A percentile compares a stretch with the other conserved stretches of the same genome.
Conservation (phyloP, 495 filamentous ascomycete genomes). For the Trichoderma gamsii region DNA sequence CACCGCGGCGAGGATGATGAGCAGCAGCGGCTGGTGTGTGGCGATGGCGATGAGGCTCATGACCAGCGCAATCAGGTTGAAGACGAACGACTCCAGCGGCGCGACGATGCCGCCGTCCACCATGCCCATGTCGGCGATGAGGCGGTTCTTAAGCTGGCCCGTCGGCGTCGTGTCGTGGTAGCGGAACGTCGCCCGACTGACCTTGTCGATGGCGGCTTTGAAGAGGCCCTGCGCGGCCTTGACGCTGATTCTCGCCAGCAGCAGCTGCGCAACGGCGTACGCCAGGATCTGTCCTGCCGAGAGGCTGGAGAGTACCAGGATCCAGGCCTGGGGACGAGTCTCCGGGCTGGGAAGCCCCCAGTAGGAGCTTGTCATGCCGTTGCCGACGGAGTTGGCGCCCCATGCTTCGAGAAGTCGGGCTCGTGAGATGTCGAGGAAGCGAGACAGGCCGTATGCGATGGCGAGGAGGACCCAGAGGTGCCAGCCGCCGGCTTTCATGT, state of each 20-base stretch:
- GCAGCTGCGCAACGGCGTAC: conserved; percentile 47
- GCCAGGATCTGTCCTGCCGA: conserved; percentile 51
- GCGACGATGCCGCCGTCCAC: conserved; percentile 71
- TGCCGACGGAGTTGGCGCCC: conserved; percentile 63
- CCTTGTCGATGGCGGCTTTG: conserved; percentile 56
- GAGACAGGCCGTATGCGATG: conserved; percentile 51
- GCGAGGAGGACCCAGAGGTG: conserved; percentile 40
- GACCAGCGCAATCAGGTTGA: conserved; percentile 60
- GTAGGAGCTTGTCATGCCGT: conserved; percentile 10
- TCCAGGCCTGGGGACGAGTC: conserved; percentile 67
- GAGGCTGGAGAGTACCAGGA: conserved; percentile 58
- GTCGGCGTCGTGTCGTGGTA: conserved; percentile 84
- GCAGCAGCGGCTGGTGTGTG: conserved; percentile 64
- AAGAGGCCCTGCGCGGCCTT: conserved; percentile 69
- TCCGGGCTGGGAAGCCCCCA: conserved; percentile 54
- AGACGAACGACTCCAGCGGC: conserved; percentile 61
- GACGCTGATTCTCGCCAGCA: conserved; percentile 67
- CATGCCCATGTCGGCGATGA: conserved; percentile 79
- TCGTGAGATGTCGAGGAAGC: conserved; percentile 25
- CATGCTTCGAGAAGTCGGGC: conserved; percentile 63
- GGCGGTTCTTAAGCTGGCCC: conserved; percentile 77
- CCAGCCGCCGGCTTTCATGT: conserved; percentile 60
- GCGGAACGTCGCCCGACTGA: conserved; percentile 73
- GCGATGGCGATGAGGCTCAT: conserved; percentile 69
- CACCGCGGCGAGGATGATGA: conserved; percentile 61